Conservation (phyloP, 2,329 filamentous ascomycete genomes). For the Zymoseptoria tritici region DNA sequence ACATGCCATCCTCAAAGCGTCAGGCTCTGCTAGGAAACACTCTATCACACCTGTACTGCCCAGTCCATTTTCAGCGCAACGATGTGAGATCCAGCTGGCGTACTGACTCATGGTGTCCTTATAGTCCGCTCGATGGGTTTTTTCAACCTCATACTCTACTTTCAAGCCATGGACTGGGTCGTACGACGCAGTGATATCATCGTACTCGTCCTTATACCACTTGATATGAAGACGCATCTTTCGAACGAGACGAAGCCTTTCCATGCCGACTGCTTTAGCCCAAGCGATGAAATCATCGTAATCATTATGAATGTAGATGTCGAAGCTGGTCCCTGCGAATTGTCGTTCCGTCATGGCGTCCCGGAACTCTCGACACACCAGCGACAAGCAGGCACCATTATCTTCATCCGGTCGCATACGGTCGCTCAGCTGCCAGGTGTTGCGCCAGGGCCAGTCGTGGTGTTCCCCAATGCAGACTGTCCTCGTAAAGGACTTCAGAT, state of each 20-base stretch:
- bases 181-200: neutral
- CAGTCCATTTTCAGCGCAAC: neutral
- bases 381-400: neutral
- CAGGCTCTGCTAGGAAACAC: neutral
- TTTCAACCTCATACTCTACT: neutral
- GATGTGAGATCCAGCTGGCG: neutral
- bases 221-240: neutral
- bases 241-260: neutral
- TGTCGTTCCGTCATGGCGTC: neutral
- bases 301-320: neutral
- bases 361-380: neutral
- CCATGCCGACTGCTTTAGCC: neutral
- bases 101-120: neutral
- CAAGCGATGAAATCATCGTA: neutral
- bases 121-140: neutral
- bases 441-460: neutral
- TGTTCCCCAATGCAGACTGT: neutral
- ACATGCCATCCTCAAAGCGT: neutral
- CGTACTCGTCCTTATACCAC: neutral
- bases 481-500: neutral
- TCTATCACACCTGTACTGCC: constrained; percentile 3
- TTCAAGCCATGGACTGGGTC: neutral
- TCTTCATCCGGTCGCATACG: neutral
- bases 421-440: neutral
- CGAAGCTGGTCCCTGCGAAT: neutral